Evolutionary conservation across 768 basidiomycete species (phyloP).

Genomic region (Holtermanniella nyarrowii): DNA sequence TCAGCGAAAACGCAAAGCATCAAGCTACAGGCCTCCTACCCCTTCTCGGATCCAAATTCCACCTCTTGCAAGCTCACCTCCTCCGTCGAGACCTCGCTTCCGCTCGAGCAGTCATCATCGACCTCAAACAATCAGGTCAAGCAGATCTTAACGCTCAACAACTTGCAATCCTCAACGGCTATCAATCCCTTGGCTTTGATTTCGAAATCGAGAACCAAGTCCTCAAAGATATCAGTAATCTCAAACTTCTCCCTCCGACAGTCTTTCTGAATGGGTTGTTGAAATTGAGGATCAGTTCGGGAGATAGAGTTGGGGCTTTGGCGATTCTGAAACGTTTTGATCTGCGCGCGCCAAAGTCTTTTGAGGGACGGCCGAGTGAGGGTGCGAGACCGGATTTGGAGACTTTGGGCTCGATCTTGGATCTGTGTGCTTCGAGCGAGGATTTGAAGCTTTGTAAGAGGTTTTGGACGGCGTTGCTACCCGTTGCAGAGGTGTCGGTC

Average conservation of each 20-base stretch:
- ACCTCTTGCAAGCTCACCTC: constrained; percentile 8
- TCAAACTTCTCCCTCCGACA: constrained; percentile 4
- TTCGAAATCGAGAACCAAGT: constrained; percentile 12
- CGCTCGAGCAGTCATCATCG: constrained; percentile 1
- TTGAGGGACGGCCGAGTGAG: not conserved
- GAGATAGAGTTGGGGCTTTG: constrained; percentile 6
- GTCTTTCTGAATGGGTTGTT: constrained; percentile 13
- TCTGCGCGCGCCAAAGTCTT: not conserved
- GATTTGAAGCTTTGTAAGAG: not conserved
- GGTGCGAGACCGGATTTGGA: not conserved
- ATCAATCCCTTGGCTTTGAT: constrained; percentile 11
- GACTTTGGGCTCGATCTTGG: not conserved
- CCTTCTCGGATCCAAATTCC: not conserved
- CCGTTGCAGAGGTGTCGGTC: not conserved
- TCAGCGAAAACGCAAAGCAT: not conserved
- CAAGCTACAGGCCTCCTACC: not conserved
- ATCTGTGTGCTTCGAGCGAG: not conserved
- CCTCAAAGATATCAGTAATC: constrained; percentile 6
- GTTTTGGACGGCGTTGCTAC: not conserved
- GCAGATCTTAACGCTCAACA: constrained; percentile 7
- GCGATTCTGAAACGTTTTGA: constrained; percentile 6
- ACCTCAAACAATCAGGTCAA: not conserved
- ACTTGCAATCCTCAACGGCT: constrained; percentile 16
- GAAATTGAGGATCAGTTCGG: constrained; percentile 5
- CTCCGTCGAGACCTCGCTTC: constrained; percentile 7